Base-by-base conservation (phyloP, 2,329 filamentous ascomycete genomes). In the Tolypocladium tropicale region DNA sequence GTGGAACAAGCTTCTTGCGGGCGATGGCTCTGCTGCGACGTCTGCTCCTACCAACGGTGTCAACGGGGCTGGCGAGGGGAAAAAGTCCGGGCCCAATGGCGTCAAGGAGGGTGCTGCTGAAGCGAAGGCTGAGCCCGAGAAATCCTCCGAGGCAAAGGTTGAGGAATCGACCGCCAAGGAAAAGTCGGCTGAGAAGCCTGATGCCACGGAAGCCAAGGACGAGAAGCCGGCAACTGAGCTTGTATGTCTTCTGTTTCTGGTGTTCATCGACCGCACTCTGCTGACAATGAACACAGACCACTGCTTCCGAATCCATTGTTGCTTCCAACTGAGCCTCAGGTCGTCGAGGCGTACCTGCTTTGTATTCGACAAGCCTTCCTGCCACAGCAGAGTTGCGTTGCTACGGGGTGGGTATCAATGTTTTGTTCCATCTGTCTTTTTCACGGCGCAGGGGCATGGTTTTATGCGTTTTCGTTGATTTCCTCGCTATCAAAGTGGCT, bases 1-100 rank as follows among this genome's bases (percentile, higher is more conserved):
- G 71, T 99, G 94, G 94, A 95, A 88, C 70, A 87, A 88, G 70
- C 80, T 90, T 37, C 78, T 97, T n/a, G 82, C 82, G 36, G 76
- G 74, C 18, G 86, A 87, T 51, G 72, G 53, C 25, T 55, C 74
- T 33, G 71, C 70, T 11, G 67, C 74, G 12, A 67, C 70, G 18
- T 62, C 70, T 16, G 60, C 70, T 34, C 60, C 76, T 11, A 67
- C 75, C 9, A 79, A 80, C 58, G 76, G 76, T 23, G 73, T 79
- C 2, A 81, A 81, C 37, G 76, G 79, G 57, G 70, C 72, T 18
- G 55, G 46, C 33, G 58, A 60, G 11, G 54, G 56, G 36, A 60
- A 61, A 32, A 60, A 60, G 52, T 61, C 72, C 12, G 68, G 69
- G 23, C 61, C 64, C 50, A 73, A 78, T 53, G 75, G 72, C 28